Evolutionary conservation across 805 yeast genomes (phyloP).

Genomic region (Groenewaldozyma salmanticensis): DNA sequence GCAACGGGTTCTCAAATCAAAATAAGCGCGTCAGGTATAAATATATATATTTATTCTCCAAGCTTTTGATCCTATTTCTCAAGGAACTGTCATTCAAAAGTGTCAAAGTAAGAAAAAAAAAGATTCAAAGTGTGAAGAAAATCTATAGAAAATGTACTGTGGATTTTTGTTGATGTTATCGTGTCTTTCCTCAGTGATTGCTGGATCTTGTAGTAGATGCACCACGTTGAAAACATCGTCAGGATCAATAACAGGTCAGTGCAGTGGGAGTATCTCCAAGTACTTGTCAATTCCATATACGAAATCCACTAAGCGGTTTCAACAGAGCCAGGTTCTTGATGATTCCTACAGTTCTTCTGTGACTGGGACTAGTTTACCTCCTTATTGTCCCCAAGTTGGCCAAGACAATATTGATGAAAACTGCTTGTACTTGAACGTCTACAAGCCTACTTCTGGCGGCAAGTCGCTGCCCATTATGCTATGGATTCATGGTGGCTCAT

Average conservation of each 20-base stretch:
- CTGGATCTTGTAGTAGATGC: conserved; percentile 2
- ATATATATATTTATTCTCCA: too few species aligned
- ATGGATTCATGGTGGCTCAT: conserved; percentile 33
- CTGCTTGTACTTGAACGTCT: conserved; percentile 25
- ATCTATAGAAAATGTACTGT: too few species aligned
- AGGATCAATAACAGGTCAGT: too few species aligned
- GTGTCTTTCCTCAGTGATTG: too few species aligned
- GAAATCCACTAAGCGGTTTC: conserved; percentile 25
- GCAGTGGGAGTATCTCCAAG: conserved; percentile 21
- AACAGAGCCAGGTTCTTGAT: conserved; percentile 14
- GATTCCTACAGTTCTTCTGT: conserved; percentile 9
- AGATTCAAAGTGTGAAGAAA: too few species aligned
- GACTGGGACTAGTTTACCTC: conserved; percentile 18
- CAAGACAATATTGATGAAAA: conserved; percentile 18
- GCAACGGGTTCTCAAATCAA: too few species aligned
- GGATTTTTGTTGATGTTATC: too few species aligned
- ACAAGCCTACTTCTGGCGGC: conserved; percentile 13
- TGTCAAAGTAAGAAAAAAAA: too few species aligned
- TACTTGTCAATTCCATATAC: conserved; percentile 22
- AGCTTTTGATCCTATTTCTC: too few species aligned
- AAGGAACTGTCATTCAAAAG: too few species aligned
- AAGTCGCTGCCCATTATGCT: conserved; percentile 20
- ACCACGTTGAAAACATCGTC: too few species aligned
- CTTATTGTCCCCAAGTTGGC: conserved; percentile 20
- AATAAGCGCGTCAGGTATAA: too few species aligned